phyloP scores from a whole-genome alignment of 805 yeast genomes.

The Brettanomyces nanus region DNA sequence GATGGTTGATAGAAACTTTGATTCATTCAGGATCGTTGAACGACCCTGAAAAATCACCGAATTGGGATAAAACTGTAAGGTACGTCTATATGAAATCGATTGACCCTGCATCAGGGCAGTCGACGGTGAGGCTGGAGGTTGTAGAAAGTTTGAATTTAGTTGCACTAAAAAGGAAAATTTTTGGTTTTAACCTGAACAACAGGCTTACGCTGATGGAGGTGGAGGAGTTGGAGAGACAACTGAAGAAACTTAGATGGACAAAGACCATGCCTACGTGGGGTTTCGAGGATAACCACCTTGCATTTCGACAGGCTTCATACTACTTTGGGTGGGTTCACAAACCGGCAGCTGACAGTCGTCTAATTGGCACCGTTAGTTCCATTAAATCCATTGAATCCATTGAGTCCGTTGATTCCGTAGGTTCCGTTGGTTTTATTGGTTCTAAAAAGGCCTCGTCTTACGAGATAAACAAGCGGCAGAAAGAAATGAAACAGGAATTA shows the following conservation, averaged over 20 bases:
- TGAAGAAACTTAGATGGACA: conserved; percentile 13
- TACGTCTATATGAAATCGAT: conserved; percentile 13
- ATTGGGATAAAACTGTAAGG: conserved; percentile 12
- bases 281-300: conserved; percentile 6
- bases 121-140: background rate
- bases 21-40: background rate
- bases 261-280: conserved; percentile 13
- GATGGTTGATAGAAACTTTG: background rate
- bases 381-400: too few species aligned
- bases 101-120: background rate
- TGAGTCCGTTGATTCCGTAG: too few species aligned
- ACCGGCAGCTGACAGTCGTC: too few species aligned
- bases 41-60: conserved; percentile 3
- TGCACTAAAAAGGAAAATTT: conserved; percentile 1
- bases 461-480: too few species aligned
- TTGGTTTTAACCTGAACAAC: conserved; percentile 6
- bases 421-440: too few species aligned
- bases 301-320: conserved; percentile 13
- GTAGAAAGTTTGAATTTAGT: conserved; percentile 1
- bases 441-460: too few species aligned
- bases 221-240: conserved; percentile 2
- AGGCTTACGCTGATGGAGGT: conserved; percentile 13
- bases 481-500: too few species aligned
- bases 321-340: conserved; percentile 10
- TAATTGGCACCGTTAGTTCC: too few species aligned